phyloP scores from a whole-genome alignment of 139 green algal genomes.

The Tetraselmis chui region DNA sequence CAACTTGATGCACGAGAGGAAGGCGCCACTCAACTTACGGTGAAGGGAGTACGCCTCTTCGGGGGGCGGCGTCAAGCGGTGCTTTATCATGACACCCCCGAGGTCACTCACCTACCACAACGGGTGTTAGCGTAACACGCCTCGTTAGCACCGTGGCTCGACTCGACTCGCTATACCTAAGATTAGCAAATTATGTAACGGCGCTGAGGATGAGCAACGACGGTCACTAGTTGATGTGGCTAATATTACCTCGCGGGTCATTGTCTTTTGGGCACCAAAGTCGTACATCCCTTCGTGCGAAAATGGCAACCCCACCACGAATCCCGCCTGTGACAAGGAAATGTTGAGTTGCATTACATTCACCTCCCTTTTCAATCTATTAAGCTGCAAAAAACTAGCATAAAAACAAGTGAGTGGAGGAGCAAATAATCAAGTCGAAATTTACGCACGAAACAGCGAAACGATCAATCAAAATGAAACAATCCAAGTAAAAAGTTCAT shows the following conservation, averaged over 20 bases:
- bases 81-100: slow-evolving; percentile 79
- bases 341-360: no score
- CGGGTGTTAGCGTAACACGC: slow-evolving; percentile 49
- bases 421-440: no score
- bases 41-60: slow-evolving; percentile 93
- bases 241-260: neutral
- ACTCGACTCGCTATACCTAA: no score
- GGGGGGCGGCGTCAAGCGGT: slow-evolving; percentile 83
- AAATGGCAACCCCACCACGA: slow-evolving; percentile 88
- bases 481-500: no score
- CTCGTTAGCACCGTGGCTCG: no score
- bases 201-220: no score
- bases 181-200: no score
- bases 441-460: no score
- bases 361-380: no score
- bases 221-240: no score
- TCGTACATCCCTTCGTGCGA: slow-evolving; percentile 60
- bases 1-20: slow-evolving; percentile 95
- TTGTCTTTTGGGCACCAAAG: slow-evolving; percentile 53
- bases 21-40: slow-evolving; percentile 86
- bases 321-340: slow-evolving; percentile 64
- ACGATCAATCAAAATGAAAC: no score
- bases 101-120: slow-evolving; percentile 44
- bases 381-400: no score
- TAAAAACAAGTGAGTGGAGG: neutral